Conservation (phyloP, 345 rosid genomes). For the Camelina neglecta region DNA sequence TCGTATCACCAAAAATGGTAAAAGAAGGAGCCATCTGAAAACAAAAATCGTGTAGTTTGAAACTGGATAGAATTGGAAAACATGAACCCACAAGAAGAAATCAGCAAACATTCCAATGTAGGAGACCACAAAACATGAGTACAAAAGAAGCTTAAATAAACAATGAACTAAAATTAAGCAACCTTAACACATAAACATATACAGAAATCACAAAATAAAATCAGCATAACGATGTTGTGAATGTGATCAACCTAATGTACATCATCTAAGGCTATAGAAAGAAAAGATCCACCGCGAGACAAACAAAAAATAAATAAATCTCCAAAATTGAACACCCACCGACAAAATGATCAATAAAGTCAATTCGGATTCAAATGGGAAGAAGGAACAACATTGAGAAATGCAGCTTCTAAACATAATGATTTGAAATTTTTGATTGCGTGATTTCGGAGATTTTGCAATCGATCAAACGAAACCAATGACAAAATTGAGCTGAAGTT, state of each 20-base stretch:
- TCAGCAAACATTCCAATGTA: background rate
- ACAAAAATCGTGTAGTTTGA: background rate
- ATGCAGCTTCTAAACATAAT: background rate
- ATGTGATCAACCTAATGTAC: background rate
- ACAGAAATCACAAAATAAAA: background rate
- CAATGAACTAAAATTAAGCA: slow-evolving; percentile 22
- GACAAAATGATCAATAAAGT: slow-evolving; percentile 3
- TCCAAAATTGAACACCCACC: background rate
- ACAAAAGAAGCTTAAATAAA: background rate
- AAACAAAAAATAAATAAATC: background rate
- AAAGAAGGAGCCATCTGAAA: background rate
- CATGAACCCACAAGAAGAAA: background rate
- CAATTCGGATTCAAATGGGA: background rate
- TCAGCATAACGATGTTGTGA: too few species aligned
- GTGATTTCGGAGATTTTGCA: too few species aligned
- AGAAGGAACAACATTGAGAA: background rate
- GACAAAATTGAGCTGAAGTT: slow-evolving; percentile 21
- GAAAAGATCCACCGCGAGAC: background rate
- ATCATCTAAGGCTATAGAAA: background rate
- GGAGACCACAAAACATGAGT: background rate
- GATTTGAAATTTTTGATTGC: too few species aligned
- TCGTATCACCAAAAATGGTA: background rate
- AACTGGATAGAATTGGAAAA: background rate
- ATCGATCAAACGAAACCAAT: background rate
- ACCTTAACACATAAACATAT: background rate